phyloP scores from a whole-genome alignment of 179 eudicot genomes.

The Beta macrorhiza region DNA sequence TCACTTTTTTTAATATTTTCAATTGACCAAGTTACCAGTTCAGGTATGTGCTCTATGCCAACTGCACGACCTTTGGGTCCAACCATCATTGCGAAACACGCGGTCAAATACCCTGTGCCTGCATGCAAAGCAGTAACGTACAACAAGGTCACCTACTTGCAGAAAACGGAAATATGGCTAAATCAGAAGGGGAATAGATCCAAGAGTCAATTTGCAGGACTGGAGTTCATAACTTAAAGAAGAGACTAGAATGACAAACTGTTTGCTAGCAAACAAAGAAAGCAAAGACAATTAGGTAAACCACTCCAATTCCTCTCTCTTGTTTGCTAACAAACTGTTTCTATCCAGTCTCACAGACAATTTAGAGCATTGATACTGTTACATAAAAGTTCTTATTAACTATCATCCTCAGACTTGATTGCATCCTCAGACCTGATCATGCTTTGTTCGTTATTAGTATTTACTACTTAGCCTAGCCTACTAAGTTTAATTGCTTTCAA shows the following conservation, averaged over 20 bases:
- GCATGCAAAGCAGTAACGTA: conserved; percentile 22
- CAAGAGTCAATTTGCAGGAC: neutral
- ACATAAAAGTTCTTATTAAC: no score
- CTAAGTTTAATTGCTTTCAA: no score
- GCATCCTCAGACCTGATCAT: no score
- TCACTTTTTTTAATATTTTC: conserved; percentile 70
- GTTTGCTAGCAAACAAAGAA: no score
- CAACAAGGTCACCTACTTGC: neutral
- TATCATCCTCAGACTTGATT: no score
- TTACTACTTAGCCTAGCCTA: no score
- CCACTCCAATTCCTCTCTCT: no score
- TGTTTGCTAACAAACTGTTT: no score
- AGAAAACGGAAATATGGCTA: neutral
- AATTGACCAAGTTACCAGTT: conserved; percentile 62
- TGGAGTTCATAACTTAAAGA: neutral
- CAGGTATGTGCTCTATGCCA: conserved; percentile 95
- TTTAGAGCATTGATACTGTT: neutral
- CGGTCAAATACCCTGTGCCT: conserved; percentile 98
- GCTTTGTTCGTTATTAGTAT: no score
- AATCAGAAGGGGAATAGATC: neutral
- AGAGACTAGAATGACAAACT: no score
- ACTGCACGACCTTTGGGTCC: conserved; percentile 83
- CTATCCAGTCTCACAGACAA: neutral
- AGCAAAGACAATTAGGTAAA: no score
- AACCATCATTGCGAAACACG: conserved; percentile 92